Evolutionary conservation across 2,329 filamentous ascomycete species (phyloP), one percentile per base, ranked within the genome.

Genomic region (Hortaea werneckii): DNA sequence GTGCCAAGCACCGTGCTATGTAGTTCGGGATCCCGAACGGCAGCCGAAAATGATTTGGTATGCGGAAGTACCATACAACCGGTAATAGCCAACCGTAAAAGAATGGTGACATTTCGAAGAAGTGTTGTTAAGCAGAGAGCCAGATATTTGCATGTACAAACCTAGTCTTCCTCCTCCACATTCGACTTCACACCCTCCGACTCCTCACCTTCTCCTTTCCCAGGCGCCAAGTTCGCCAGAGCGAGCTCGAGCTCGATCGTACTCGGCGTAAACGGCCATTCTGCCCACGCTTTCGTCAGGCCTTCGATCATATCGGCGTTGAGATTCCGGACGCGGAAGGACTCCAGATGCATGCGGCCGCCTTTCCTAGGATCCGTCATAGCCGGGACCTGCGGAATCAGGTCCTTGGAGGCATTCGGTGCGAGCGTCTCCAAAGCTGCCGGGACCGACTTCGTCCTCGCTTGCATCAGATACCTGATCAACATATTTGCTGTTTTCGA

Each of bases 251-350:
- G 38, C 37, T 58, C 53, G 40, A 49, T 43, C 26, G 30, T 42
- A 12, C 52, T 47, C 5, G 63, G 63, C 50, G 54, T 53, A 45
- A 84, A 85, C 0, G 81, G 81, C 82, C 82, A 87, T 42, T 73
- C 66, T 61, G 78, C 70, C 72, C 78, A 86, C 0, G 74, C 73
- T 52, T 76, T 68, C 4, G 80, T 49, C 11, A 86, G 64, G 49
- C 82, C 77, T 12, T 69, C 59, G 60, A 79, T 70, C 68, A 84
- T 79, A 10, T 59, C 56, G 52, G 69, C 61, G 37, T 74, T 78
- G 47, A 85, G 53, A 27, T 64, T 59, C 4, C 80, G 64, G 4
- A 73, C 65, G 0, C 61, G 59, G 30, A 82, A 43, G 45, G 69
- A 63, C 1, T 67, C 66, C 9, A 65, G 53, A 3, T 69, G 69